Percentiles rank a stretch among this genome's conserved stretches.
Evolutionary conservation across 345 rosid genomes (phyloP).

Genomic region (Citropsis articulata): DNA sequence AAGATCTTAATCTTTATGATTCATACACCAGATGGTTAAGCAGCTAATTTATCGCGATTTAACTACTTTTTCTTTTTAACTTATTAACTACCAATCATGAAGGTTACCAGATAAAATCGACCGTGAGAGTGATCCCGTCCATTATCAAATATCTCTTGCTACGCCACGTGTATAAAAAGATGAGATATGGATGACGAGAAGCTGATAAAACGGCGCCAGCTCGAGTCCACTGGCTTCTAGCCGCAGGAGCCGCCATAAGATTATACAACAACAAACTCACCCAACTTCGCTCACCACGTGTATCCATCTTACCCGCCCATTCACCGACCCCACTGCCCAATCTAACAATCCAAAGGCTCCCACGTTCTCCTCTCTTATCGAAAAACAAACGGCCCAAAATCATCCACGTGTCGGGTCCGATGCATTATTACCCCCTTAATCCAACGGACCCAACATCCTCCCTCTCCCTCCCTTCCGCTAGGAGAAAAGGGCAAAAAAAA

Average conservation of each 20-base stretch:
- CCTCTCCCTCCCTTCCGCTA: background rate
- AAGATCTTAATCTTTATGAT: too few species aligned
- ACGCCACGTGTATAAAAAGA: constrained; percentile 11
- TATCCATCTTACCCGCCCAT: background rate
- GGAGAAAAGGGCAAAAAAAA: background rate
- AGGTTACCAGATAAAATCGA: too few species aligned
- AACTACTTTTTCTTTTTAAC: too few species aligned
- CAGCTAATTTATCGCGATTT: too few species aligned
- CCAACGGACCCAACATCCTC: constrained; percentile 48
- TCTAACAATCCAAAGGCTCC: constrained; percentile 22
- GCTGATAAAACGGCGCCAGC: background rate
- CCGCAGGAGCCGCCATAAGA: constrained; percentile 31
- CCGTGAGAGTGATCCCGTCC: too few species aligned
- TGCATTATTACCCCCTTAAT: constrained; percentile 46
- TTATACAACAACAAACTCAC: background rate
- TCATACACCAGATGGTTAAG: too few species aligned
- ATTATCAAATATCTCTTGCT: background rate
- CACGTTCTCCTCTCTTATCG: constrained; percentile 50
- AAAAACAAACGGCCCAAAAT: constrained; percentile 40
- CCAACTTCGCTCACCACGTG: constrained; percentile 20
- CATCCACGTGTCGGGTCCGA: constrained; percentile 47
- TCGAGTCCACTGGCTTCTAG: constrained; percentile 5
- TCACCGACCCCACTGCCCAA: constrained; percentile 7
- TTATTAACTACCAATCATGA: too few species aligned
- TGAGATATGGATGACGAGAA: constrained; percentile 8